Evolutionary conservation across 306 rosid genomes (phyloP).

Genomic region (Ormosia semicastrata): DNA sequence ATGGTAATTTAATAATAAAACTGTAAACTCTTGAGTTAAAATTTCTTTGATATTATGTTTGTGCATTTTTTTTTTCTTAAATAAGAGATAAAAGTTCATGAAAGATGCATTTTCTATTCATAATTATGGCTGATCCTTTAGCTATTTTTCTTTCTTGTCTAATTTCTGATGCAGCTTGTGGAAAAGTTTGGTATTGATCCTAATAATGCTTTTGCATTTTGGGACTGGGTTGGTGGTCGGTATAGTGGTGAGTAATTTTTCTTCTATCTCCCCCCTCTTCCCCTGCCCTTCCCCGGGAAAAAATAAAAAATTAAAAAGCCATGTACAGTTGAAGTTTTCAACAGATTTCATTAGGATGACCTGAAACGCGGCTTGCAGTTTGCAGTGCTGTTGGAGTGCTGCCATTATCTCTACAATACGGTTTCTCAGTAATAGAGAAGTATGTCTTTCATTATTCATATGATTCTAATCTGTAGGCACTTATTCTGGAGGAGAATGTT

Average conservation of each 20-base stretch:
- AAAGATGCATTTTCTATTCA: not conserved
- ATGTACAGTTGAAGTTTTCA: not conserved
- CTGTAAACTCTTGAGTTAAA: not conserved
- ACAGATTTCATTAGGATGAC: not conserved
- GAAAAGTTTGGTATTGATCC: conserved; percentile 97
- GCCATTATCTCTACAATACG: conserved; percentile 71
- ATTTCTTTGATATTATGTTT: not conserved
- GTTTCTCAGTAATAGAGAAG: conserved; percentile 64
- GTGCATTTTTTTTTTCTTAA: not conserved
- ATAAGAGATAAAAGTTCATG: not conserved
- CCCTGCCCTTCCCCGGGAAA: not conserved
- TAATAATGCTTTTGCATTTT: conserved; percentile 92
- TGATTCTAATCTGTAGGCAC: not conserved
- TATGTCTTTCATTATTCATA: conserved; percentile 29
- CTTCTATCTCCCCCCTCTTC: not conserved
- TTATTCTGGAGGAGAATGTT: not conserved
- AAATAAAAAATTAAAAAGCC: not conserved
- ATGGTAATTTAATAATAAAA: not conserved
- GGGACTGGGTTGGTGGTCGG: conserved; percentile 99
- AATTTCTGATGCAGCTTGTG: conserved; percentile 68
- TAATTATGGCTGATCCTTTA: not conserved
- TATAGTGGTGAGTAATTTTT: conserved; percentile 69
- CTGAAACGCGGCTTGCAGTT: conserved; percentile 46
- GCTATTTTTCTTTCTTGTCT: not conserved
- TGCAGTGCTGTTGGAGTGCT: conserved; percentile 83